These are phyloP conservation scores for Cladorrhinum sp. DNA, from an alignment of 2,329 filamentous ascomycete genomes.

Conservation along the genomic window DNA sequence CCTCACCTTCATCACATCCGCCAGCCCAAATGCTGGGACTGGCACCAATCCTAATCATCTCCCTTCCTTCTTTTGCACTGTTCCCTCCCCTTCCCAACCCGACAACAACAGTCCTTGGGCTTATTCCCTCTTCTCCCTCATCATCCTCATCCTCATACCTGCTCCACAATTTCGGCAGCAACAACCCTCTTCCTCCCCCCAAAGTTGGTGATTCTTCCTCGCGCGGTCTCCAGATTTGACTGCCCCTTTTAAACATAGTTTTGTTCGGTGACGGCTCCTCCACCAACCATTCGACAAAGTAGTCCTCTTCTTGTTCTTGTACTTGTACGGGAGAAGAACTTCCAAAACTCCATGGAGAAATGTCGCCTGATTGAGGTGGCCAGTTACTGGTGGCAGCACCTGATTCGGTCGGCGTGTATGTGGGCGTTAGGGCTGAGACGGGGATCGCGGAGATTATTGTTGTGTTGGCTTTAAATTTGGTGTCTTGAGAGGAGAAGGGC, in stretches of 20 bases:
- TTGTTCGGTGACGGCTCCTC: background rate
- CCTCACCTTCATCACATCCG: background rate
- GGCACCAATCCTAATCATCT: background rate
- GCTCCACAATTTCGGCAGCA: background rate
- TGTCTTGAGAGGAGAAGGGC: background rate
- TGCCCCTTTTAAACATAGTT: background rate
- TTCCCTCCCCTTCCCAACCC: background rate
- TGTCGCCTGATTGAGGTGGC: background rate
- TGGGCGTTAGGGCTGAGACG: background rate
- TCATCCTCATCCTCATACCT: background rate
- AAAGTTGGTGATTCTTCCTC: background rate
- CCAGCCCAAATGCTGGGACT: constrained; percentile 1
- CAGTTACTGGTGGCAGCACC: background rate
- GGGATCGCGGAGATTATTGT: constrained; percentile 3
- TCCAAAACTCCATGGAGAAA: background rate
- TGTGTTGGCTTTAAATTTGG: background rate
- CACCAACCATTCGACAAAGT: background rate
- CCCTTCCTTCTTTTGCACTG: background rate
- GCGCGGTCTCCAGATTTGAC: background rate
- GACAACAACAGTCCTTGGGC: background rate
- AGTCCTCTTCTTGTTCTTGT: background rate
- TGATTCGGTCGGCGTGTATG: background rate
- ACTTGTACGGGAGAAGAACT: background rate
- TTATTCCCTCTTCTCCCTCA: background rate
- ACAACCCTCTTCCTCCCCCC: background rate